Percentiles rank a stretch among this genome's conserved stretches.
Evolutionary conservation across 495 filamentous ascomycete genomes (phyloP).

Genomic region (Hyphodiscus hymeniophilus): DNA sequence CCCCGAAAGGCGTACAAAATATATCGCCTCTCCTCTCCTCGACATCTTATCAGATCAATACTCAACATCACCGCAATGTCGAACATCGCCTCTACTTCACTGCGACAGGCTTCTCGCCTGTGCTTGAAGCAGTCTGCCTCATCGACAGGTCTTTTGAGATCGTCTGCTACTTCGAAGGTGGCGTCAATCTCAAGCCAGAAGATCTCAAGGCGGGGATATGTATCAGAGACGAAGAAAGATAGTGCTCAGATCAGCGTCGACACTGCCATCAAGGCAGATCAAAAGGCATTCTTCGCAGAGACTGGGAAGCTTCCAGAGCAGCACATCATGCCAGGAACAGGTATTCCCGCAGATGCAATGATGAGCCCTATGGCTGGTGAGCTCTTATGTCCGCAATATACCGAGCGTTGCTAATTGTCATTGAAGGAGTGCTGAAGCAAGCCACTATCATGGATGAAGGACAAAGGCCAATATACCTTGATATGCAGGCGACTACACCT

Average conservation of each 20-base stretch:
- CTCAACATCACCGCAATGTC: constrained; percentile 49
- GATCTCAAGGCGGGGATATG: constrained; percentile 53
- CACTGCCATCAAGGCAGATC: constrained; percentile 73
- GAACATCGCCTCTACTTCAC: constrained; percentile 56
- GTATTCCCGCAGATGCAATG: constrained; percentile 52
- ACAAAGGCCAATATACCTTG: constrained; percentile 89
- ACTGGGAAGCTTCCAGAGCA: constrained; percentile 58
- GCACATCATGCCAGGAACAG: constrained; percentile 50
- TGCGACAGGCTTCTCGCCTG: constrained; percentile 72
- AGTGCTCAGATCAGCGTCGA: constrained; percentile 79
- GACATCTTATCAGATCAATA: constrained; percentile 16
- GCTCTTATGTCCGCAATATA: constrained; percentile 12
- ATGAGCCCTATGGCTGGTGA: constrained; percentile 72
- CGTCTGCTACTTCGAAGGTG: constrained; percentile 35
- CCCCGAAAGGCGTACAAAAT: constrained; percentile 5
- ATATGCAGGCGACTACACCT: constrained; percentile 98
- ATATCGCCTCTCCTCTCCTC: constrained; percentile 10
- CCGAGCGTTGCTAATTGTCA: constrained; percentile 14
- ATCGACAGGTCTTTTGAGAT: constrained; percentile 37
- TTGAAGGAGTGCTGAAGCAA: constrained; percentile 71
- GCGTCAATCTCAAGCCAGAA: constrained; percentile 23
- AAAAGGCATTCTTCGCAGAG: constrained; percentile 66
- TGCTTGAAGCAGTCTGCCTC: constrained; percentile 46
- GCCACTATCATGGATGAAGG: constrained; percentile 92
- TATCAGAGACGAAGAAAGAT: constrained; percentile 72